phyloP scores from a whole-genome alignment of 306 rosid species.

The Cicer arietinum region DNA sequence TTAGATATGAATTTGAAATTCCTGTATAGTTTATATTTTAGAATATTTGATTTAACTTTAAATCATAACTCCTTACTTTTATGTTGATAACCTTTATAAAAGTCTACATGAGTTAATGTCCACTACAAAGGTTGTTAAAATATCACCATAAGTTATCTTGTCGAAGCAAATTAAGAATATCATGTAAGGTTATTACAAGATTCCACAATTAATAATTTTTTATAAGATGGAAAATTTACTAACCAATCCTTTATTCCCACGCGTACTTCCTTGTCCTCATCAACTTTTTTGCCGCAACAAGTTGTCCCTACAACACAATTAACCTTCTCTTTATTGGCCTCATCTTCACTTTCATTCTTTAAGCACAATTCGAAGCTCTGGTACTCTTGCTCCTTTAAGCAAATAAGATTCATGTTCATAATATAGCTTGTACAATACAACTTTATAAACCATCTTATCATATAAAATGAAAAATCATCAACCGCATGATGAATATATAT shows the following conservation, averaged over 20 bases:
- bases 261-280: conserved; percentile 51
- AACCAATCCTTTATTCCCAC: conserved; percentile 90
- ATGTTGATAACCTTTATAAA: background rate
- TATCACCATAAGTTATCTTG: background rate
- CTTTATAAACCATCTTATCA: background rate
- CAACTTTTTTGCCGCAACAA: conserved; percentile 24
- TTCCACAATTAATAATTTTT: background rate
- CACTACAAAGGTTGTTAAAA: background rate
- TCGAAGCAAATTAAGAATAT: conserved; percentile 8
- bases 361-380: conserved; percentile 59
- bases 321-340: conserved; percentile 31
- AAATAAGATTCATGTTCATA: background rate
- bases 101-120: background rate
- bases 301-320: conserved; percentile 10
- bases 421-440: background rate
- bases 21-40: too few relatives aligned
- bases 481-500: background rate
- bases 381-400: conserved; percentile 67
- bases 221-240: conserved; percentile 38
- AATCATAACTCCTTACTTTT: background rate
- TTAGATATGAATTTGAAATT: too few relatives aligned
- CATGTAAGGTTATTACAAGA: background rate
- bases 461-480: background rate
- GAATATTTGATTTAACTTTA: too few relatives aligned
- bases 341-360: conserved; percentile 43